Base-by-base conservation (phyloP, 129 eudicot species). In the Erigeron canadensis region DNA sequence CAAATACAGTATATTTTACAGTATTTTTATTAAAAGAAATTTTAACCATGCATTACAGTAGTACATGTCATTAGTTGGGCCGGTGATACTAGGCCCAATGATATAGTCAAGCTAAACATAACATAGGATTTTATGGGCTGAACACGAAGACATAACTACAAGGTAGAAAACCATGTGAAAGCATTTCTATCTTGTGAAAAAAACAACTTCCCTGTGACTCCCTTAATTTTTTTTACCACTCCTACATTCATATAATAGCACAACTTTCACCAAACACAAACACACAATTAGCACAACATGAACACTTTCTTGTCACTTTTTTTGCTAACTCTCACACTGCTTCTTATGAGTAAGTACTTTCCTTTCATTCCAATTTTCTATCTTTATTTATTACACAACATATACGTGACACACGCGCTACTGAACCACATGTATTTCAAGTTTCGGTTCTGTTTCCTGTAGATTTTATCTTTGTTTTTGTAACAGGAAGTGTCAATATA, bases 161-260 rank as follows among this genome's bases (percentile, higher is more conserved):
- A 8, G 47, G 34, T 61, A 62, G 17, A 19, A 69, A 69, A 69
- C 65, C 76, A 77, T 77, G 81, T 77, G 81, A 77, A 61, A 9
- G 37, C 81, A 77, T 55, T 69, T 77, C 57, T 43, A 60, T 77
- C 81, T 61, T 77, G 81, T 77, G 76, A 77, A 37, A 54, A 54
- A 55, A 39, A 22, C 69, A 69, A 60, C 70, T 60, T 46, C 75
- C 44, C 19, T 77, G 81, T 77, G 81, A 77, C 71, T 72, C 45
- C 44, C 71, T 12, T 50, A 2, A 55, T 69, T 77, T 69, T 72
- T 48, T n/a, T 56, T 39, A 45, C 28, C 39, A 38, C 60, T 39
- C 64, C 40, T 75, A 69, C 67, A 75, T 75, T 4, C 22, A 0
- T 10, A 0, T 15, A 12, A 55, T 10, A 58, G 10, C 80, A 38